Conservation (phyloP, 2,329 filamentous ascomycete genomes). For the Berkeleyomyces basicola region DNA sequence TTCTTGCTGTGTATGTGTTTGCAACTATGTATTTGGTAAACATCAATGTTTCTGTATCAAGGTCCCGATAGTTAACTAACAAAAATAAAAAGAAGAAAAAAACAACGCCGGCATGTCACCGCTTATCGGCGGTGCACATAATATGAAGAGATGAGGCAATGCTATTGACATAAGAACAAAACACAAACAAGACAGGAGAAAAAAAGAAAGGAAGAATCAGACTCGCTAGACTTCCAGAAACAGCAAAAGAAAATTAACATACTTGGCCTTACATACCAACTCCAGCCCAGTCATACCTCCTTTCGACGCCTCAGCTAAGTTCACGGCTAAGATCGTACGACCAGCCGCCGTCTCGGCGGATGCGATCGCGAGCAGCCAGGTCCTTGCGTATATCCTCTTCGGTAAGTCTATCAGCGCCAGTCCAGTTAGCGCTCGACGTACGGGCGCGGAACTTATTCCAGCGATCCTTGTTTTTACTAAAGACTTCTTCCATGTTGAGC, state of each 20-base stretch:
- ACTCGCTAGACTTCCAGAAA: background rate
- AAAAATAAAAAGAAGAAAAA: background rate
- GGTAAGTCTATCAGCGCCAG: slow-evolving; percentile 61
- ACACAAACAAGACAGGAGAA: background rate
- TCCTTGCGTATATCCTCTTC: slow-evolving; percentile 76
- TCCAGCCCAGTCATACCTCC: background rate
- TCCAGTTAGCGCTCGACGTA: slow-evolving; percentile 93
- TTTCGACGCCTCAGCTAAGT: slow-evolving; percentile 22
- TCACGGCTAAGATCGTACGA: slow-evolving; percentile 44
- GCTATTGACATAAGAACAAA: background rate
- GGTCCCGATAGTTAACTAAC: background rate
- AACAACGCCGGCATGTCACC: background rate
- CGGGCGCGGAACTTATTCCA: slow-evolving; percentile 77
- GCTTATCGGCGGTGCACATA: background rate
- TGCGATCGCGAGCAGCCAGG: slow-evolving; percentile 58
- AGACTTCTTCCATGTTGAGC: slow-evolving; percentile 92
- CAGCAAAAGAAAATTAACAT: background rate
- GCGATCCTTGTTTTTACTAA: slow-evolving; percentile 71
- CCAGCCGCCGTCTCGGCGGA: slow-evolving; percentile 76
- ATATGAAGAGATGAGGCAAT: background rate
- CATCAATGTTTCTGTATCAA: background rate
- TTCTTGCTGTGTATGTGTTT: background rate
- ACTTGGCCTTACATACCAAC: background rate
- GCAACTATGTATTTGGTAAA: background rate
- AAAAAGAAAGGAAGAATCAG: too few species aligned